These are phyloP conservation scores for Erodium chrysanthum DNA, from an alignment of 441 rosid genomes.

Conservation along the genomic window DNA sequence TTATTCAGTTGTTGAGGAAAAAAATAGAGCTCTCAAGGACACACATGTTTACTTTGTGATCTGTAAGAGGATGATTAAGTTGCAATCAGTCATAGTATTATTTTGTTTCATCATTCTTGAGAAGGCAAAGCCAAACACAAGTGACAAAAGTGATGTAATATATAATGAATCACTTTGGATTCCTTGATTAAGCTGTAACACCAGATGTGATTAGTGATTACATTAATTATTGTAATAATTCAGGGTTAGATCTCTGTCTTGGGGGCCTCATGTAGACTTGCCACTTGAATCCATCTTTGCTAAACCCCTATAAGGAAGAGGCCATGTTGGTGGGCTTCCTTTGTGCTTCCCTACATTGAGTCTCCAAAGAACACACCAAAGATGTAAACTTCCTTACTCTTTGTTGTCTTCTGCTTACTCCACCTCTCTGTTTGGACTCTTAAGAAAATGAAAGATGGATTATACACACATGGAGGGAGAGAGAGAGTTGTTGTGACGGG, in stretches of 20 bases:
- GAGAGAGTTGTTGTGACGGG: too few relatives aligned
- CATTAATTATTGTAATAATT: neutral
- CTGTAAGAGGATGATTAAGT: neutral
- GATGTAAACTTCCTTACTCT: neutral
- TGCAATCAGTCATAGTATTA: neutral
- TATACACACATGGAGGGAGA: too few relatives aligned
- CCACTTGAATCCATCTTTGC: neutral
- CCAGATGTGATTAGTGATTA: neutral
- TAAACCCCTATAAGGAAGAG: constrained; percentile 6
- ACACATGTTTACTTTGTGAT: neutral
- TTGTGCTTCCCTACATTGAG: constrained; percentile 9
- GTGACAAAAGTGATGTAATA: neutral
- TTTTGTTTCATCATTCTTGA: neutral
- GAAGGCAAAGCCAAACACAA: constrained; percentile 2
- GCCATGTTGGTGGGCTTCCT: constrained; percentile 18
- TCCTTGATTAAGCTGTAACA: neutral
- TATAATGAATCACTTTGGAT: neutral
- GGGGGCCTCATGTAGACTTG: neutral
- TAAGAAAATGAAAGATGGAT: neutral
- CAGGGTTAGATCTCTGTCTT: neutral
- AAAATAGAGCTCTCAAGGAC: too few relatives aligned
- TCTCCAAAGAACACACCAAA: neutral
- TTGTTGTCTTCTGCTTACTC: neutral
- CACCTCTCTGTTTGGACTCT: neutral
- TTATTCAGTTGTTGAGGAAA: neutral